Evolutionary conservation across 306 rosid species (phyloP).

Genomic region (Acacia melanoxylon): DNA sequence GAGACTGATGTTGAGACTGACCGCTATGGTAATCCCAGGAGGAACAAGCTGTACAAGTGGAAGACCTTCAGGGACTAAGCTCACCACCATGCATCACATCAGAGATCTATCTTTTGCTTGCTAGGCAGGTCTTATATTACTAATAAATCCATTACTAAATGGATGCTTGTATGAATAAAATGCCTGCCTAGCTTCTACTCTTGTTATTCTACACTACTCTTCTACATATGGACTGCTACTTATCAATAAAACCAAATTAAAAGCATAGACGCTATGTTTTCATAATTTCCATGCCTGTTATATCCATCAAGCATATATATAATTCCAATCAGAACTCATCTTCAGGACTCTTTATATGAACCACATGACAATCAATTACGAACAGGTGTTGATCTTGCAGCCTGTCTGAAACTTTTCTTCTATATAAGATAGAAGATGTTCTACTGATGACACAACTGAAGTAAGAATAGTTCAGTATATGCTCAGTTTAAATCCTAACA

Average conservation of each 20-base stretch:
- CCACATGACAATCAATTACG: neutral
- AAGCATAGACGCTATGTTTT: slow-evolving; percentile 12
- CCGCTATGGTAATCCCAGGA: slow-evolving; percentile 16
- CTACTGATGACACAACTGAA: neutral
- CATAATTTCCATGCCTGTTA: neutral
- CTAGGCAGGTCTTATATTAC: slow-evolving; percentile 24
- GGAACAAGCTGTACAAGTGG: slow-evolving; percentile 34
- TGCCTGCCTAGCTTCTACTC: slow-evolving; percentile 8
- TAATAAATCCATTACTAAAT: neutral
- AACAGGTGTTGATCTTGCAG: neutral
- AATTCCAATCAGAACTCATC: neutral
- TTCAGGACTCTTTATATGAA: neutral
- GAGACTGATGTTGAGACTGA: slow-evolving; percentile 31
- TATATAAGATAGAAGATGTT: neutral
- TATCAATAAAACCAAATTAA: neutral
- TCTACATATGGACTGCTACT: neutral
- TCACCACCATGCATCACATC: neutral
- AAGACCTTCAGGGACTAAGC: slow-evolving; percentile 32
- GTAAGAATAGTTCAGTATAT: neutral
- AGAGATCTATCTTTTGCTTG: slow-evolving; percentile 12
- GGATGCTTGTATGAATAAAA: slow-evolving; percentile 33
- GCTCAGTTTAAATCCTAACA: neutral
- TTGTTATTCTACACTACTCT: neutral
- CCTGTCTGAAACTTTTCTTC: neutral
- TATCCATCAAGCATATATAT: neutral